These are phyloP conservation scores for Boletus austroedulis DNA, from an alignment of 1,284 basidiomycete genomes.

Conservation along the genomic window DNA sequence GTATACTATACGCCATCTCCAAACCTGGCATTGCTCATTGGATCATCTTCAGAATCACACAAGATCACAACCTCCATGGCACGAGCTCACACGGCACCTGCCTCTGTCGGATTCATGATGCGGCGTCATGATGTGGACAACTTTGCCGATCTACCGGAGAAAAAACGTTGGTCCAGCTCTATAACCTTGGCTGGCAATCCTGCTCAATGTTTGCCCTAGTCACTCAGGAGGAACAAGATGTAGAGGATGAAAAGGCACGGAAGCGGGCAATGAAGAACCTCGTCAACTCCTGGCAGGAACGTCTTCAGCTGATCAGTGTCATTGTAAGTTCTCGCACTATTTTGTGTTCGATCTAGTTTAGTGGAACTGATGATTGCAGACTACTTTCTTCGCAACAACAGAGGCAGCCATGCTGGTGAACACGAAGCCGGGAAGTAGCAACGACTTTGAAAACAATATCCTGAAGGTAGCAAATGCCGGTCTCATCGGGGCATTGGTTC, in stretches of 20 bases:
- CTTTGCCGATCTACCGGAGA: constrained; percentile 14
- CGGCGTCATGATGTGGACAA: constrained; percentile 1
- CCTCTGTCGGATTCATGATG: constrained; percentile 15
- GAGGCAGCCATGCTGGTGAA: constrained; percentile 52
- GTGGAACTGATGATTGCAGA: constrained; percentile 36
- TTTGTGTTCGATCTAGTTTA: neutral
- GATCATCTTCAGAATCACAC: constrained; percentile 9
- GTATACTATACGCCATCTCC: neutral
- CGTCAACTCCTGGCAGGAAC: constrained; percentile 58
- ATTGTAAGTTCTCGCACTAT: constrained; percentile 41
- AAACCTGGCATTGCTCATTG: constrained; percentile 3
- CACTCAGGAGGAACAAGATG: constrained; percentile 49
- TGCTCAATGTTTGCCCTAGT: constrained; percentile 26
- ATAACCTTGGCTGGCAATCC: neutral
- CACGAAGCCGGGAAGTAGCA: constrained; percentile 30
- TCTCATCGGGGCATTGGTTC: constrained; percentile 49
- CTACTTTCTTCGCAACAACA: constrained; percentile 60
- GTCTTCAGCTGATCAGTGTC: constrained; percentile 56
- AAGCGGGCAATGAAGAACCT: constrained; percentile 48
- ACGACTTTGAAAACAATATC: neutral
- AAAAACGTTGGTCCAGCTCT: constrained; percentile 19
- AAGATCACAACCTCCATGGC: constrained; percentile 9
- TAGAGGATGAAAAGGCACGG: constrained; percentile 44
- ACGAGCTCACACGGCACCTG: constrained; percentile 15
- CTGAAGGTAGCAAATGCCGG: constrained; percentile 45